These are phyloP conservation scores for Tetrapyrgos nigripes DNA, from an alignment of 1,284 basidiomycete genomes.

Conservation along the genomic window DNA sequence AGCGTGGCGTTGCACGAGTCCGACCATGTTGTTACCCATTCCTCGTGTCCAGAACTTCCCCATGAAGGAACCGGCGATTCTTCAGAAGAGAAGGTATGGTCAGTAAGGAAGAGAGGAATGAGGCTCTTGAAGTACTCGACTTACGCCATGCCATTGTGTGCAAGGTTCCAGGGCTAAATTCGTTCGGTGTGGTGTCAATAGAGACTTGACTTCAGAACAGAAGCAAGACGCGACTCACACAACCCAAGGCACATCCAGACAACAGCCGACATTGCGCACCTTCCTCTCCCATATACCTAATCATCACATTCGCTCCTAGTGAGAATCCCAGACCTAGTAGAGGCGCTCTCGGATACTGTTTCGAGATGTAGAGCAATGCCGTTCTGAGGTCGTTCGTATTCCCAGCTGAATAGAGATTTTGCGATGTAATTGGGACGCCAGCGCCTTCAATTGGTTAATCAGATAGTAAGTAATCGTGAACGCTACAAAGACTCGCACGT, in stretches of 20 bases:
- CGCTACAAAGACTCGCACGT: slow-evolving; percentile 1
- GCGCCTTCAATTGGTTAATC: slow-evolving; percentile 59
- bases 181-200: too few species aligned
- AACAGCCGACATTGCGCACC: slow-evolving; percentile 78
- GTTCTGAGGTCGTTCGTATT: slow-evolving; percentile 88
- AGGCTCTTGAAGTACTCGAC: too few species aligned
- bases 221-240: slow-evolving; percentile 54
- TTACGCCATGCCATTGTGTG: too few species aligned
- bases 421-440: slow-evolving; percentile 80
- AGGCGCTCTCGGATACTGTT: slow-evolving; percentile 80
- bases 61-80: too few species aligned
- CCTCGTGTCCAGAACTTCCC: too few species aligned
- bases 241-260: slow-evolving; percentile 81
- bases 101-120: too few species aligned
- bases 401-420: slow-evolving; percentile 87
- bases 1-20: slow-evolving; percentile 6
- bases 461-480: neutral
- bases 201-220: too few species aligned
- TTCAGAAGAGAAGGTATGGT: too few species aligned
- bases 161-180: slow-evolving; percentile 8
- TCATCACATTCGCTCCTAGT: slow-evolving; percentile 91
- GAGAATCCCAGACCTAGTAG: slow-evolving; percentile 93
- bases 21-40: too few species aligned
- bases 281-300: slow-evolving; percentile 92
- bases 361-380: slow-evolving; percentile 80